phyloP scores from a whole-genome alignment of 1,284 basidiomycete genomes.

The Athelia psychrophila region DNA sequence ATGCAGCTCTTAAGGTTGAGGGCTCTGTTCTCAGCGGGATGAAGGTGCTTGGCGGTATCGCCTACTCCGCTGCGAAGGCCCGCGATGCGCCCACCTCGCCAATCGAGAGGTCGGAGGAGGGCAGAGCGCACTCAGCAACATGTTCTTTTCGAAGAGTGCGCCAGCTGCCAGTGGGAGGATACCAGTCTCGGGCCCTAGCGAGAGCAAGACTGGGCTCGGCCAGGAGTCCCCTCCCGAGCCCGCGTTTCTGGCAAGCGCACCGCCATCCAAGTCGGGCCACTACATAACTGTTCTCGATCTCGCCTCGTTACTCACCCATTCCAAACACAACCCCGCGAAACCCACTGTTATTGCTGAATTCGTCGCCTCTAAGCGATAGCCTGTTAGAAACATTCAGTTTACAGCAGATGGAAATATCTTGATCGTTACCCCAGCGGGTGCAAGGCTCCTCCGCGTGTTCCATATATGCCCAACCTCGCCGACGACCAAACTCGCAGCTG shows the following conservation, averaged over 20 bases:
- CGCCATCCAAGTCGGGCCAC: constrained; percentile 21
- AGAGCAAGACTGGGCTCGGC: background rate
- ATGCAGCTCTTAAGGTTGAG: constrained; percentile 55
- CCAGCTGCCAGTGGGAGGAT: constrained; percentile 39
- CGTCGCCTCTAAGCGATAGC: constrained; percentile 41
- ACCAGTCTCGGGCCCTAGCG: background rate
- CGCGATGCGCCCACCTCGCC: constrained; percentile 9
- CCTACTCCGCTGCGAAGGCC: constrained; percentile 44
- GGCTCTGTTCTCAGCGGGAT: constrained; percentile 62
- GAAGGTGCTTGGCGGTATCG: constrained; percentile 62
- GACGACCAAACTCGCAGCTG: constrained; percentile 14
- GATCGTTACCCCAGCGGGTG: constrained; percentile 56
- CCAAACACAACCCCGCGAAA: constrained; percentile 2
- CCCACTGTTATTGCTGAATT: constrained; percentile 45
- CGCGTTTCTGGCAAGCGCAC: constrained; percentile 1
- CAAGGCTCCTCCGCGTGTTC: constrained; percentile 58
- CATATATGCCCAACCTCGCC: constrained; percentile 40
- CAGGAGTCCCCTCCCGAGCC: background rate
- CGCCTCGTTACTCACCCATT: constrained; percentile 28
- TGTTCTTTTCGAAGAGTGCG: constrained; percentile 63
- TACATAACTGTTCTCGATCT: constrained; percentile 59
- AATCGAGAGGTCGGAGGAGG: constrained; percentile 13
- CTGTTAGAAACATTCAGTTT: constrained; percentile 54
- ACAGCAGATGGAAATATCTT: constrained; percentile 59
- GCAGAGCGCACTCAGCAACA: constrained; percentile 20